Conservation (phyloP, 495 filamentous ascomycete genomes). For the Aspergillus saccharolyticus region DNA sequence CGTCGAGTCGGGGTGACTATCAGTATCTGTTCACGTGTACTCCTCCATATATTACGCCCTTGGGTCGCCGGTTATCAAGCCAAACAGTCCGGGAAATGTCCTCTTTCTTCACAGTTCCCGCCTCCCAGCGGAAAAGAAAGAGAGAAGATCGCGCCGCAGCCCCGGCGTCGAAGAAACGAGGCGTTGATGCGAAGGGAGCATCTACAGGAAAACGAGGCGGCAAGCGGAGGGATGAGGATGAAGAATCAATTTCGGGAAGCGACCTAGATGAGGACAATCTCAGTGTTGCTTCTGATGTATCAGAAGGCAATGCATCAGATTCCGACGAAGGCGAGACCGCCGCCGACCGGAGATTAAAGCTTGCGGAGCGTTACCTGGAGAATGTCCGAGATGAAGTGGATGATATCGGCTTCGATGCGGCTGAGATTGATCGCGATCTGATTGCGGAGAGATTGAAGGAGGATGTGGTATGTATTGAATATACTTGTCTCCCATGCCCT, state of each 20-base stretch:
- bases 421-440: conserved; percentile 83
- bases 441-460: conserved; percentile 86
- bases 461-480: conserved; percentile 61
- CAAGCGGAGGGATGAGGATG: conserved; percentile 25
- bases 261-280: conserved; percentile 63
- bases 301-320: conserved; percentile 46
- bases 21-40: not conserved
- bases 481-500: not conserved
- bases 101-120: conserved; percentile 79
- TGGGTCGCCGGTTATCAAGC: conserved; percentile 6
- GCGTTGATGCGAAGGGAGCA: conserved; percentile 36
- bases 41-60: not conserved
- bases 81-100: conserved; percentile 49
- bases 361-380: conserved; percentile 89
- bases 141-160: conserved; percentile 46
- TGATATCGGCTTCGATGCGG: conserved; percentile 83
- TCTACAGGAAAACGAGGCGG: conserved; percentile 19
- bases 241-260: conserved; percentile 81
- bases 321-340: conserved; percentile 73
- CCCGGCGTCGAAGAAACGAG: conserved; percentile 53
- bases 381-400: conserved; percentile 82
- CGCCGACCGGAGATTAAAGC: conserved; percentile 76
- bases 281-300: conserved; percentile 35
- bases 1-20: not conserved
- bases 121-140: conserved; percentile 78